A percentile compares a stretch with the other conserved stretches of the same genome.
phyloP scores from a whole-genome alignment of 83 land plant species.

The Picea mariana region DNA sequence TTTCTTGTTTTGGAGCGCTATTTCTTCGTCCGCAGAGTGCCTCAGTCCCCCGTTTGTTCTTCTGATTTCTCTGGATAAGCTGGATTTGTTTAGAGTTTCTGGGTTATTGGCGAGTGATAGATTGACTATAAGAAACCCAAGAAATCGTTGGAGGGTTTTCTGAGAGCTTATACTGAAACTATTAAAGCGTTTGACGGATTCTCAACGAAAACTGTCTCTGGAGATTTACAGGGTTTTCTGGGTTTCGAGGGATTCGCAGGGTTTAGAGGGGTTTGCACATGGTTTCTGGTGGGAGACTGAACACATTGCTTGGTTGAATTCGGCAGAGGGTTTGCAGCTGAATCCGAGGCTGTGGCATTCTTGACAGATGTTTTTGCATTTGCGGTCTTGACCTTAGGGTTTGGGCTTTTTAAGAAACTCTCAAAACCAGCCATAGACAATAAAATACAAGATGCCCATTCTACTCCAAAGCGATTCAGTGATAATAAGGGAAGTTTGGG shows the following conservation, averaged over 20 bases:
- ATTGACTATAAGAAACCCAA: not conserved
- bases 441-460: constrained; percentile 6
- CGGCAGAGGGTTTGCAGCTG: not conserved
- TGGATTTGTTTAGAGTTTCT: constrained; percentile 3
- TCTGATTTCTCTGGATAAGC: constrained; percentile 1
- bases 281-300: not conserved
- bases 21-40: not conserved
- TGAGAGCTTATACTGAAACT: not conserved
- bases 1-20: not conserved
- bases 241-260: not conserved
- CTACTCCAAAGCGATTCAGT: constrained; percentile 17
- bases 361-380: not conserved
- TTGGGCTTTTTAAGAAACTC: not conserved
- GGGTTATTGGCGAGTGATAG: not conserved
- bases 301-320: not conserved
- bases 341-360: not conserved
- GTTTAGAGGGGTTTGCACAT: not conserved
- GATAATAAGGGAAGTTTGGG: constrained; percentile 48
- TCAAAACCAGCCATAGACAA: not conserved
- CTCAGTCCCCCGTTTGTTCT: not conserved
- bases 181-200: not conserved
- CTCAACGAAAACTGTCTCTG: not conserved
- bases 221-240: not conserved
- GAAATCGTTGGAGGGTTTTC: not conserved
- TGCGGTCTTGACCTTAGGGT: not conserved